These are phyloP conservation scores for Albophoma yamanashiensis DNA, from an alignment of 2,329 filamentous ascomycete species.

Conservation along the genomic window DNA sequence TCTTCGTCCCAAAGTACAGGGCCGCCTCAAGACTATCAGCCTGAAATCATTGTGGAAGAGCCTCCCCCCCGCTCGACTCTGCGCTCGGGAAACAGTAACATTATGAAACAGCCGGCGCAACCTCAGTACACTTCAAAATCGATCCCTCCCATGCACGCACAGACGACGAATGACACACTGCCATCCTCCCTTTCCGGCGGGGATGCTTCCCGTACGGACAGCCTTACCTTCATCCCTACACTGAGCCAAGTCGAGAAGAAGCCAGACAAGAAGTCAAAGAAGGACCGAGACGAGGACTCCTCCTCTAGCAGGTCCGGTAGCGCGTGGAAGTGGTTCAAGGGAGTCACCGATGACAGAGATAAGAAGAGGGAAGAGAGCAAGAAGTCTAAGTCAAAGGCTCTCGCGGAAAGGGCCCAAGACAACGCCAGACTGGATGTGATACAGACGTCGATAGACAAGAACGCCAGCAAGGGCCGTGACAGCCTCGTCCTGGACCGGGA, in stretches of 20 bases:
- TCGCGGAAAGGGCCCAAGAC: conserved; percentile 54
- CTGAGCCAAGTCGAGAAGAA: conserved; percentile 60
- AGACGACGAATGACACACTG: conserved; percentile 16
- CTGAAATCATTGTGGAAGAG: conserved; percentile 22
- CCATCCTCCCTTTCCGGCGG: conserved; percentile 58
- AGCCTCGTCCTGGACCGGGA: conserved; percentile 78
- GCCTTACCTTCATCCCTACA: conserved; percentile 70
- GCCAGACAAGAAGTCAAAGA: conserved; percentile 63
- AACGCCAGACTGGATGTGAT: conserved; percentile 76
- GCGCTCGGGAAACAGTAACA: conserved; percentile 1
- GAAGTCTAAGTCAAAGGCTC: conserved; percentile 52
- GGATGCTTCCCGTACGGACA: conserved; percentile 58
- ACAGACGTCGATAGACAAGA: conserved; percentile 74
- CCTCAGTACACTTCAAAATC: conserved; percentile 6
- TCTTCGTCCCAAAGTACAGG: conserved; percentile 42
- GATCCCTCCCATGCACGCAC: conserved; percentile 5
- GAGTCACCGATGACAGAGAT: conserved; percentile 62
- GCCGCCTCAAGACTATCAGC: conserved; percentile 15
- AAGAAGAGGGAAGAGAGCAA: conserved; percentile 52
- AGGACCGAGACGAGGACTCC: conserved; percentile 53
- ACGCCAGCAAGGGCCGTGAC: conserved; percentile 58
- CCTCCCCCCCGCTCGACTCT: conserved; percentile 34
- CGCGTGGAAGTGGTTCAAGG: conserved; percentile 63
- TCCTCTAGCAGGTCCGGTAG: conserved; percentile 63
- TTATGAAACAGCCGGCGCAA: conserved; percentile 2